Evolutionary conservation across 176 grass and related monocot genomes (phyloP).

Genomic region (Calamus simplicifolius): DNA sequence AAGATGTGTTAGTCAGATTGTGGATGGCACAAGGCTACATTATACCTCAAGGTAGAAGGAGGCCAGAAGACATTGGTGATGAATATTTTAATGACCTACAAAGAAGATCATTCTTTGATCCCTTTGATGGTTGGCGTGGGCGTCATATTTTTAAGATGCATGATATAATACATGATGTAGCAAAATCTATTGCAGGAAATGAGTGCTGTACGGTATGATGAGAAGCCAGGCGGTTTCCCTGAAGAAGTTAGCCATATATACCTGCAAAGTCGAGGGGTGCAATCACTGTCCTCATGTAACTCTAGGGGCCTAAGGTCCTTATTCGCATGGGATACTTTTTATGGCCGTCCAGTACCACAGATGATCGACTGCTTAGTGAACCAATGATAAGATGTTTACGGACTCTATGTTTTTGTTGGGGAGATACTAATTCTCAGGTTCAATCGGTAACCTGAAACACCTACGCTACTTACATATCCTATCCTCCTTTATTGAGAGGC

Average conservation of each 20-base stretch:
- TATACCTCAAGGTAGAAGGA: background rate
- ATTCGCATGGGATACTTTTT: no score
- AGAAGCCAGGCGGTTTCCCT: background rate
- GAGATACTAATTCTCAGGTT: background rate
- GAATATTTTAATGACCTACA: constrained; percentile 26
- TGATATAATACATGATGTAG: constrained; percentile 40
- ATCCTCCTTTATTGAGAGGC: background rate
- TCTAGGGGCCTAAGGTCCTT: background rate
- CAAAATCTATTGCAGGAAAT: constrained; percentile 14
- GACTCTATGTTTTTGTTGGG: background rate
- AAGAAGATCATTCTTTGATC: constrained; percentile 26
- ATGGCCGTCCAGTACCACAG: background rate
- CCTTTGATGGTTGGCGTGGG: no score
- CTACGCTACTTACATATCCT: background rate
- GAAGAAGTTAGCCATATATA: constrained; percentile 1
- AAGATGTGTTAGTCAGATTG: constrained; percentile 24
- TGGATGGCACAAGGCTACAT: constrained; percentile 50
- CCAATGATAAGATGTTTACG: background rate
- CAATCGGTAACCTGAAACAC: background rate
- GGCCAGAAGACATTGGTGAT: constrained; percentile 13
- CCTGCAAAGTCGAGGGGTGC: no score
- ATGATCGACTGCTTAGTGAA: no score
- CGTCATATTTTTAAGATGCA: constrained; percentile 35
- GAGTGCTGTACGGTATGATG: background rate
- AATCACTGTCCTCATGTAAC: background rate